Evolutionary conservation across 2,329 filamentous ascomycete species (phyloP).

Genomic region (Didymella lethalis): DNA sequence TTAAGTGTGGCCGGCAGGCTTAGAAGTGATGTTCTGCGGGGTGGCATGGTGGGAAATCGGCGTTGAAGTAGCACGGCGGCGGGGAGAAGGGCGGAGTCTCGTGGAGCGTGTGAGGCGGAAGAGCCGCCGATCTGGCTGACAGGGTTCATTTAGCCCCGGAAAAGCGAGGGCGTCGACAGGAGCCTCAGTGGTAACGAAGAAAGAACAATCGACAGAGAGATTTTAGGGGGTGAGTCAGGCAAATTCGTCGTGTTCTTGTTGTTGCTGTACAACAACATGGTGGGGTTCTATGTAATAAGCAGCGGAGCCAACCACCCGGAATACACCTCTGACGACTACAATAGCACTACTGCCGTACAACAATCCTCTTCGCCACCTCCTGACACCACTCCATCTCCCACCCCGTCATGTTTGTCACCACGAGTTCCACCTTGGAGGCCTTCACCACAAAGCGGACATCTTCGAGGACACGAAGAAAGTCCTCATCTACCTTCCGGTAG

Average conservation of each 20-base stretch:
- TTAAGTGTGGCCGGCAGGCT: neutral
- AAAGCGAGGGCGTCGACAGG: slow-evolving; percentile 3
- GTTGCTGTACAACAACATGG: slow-evolving; percentile 15
- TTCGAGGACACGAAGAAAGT: slow-evolving; percentile 10
- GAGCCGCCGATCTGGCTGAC: neutral
- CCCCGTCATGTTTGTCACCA: neutral
- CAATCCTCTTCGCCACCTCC: slow-evolving; percentile 9
- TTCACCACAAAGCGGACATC: slow-evolving; percentile 15
- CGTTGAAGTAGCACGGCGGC: slow-evolving; percentile 6
- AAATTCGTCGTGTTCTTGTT: slow-evolving; percentile 1
- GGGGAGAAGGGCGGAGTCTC: slow-evolving; percentile 19
- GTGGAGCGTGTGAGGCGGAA: slow-evolving; percentile 9
- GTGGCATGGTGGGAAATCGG: slow-evolving; percentile 19
- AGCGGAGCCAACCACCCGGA: neutral
- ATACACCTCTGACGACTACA: neutral
- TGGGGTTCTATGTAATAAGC: neutral
- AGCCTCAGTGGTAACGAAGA: neutral
- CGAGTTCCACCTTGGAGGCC: slow-evolving; percentile 16
- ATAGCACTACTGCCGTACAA: neutral
- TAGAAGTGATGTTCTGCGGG: neutral
- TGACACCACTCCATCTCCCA: neutral
- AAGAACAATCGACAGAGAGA: neutral
- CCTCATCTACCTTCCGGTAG: neutral
- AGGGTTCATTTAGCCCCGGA: slow-evolving; percentile 9
- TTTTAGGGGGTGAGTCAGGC: neutral